A percentile compares a stretch with the other conserved stretches of the same genome.
Evolutionary conservation across 2,329 filamentous ascomycete species (phyloP).

Genomic region (Eurotiales sp.): DNA sequence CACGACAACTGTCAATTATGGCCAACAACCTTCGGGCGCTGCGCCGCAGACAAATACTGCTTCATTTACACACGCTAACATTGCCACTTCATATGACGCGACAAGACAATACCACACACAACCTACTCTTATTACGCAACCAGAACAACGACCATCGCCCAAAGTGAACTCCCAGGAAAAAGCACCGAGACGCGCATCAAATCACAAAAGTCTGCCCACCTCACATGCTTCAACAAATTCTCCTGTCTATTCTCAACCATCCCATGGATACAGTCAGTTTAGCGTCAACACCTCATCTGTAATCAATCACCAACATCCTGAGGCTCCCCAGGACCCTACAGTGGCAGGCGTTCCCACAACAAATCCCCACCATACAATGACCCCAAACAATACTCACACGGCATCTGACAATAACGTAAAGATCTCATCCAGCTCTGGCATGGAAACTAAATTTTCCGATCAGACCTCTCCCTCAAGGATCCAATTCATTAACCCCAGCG

Average conservation of each 20-base stretch:
- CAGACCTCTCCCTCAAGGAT: slow-evolving; percentile 8
- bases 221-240: background rate
- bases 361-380: too few species aligned
- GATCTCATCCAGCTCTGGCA: background rate
- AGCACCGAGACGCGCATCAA: background rate
- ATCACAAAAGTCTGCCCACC: background rate
- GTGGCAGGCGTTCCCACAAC: background rate
- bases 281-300: background rate
- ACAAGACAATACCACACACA: background rate
- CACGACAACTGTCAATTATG: background rate
- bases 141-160: slow-evolving; percentile 2
- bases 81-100: background rate
- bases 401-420: background rate
- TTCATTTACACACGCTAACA: slow-evolving; percentile 2
- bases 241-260: background rate
- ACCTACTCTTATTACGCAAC: background rate
- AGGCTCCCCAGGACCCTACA: background rate
- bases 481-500: slow-evolving; percentile 12
- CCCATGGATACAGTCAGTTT: slow-evolving; percentile 1
- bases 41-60: background rate
- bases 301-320: background rate
- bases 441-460: background rate
- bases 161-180: slow-evolving; percentile 3
- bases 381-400: background rate
- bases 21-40: background rate